Percentiles rank a stretch among this genome's conserved stretches.
These are phyloP conservation scores for Avena sativa DNA, from an alignment of 176 grass and related monocot species.

Conservation along the genomic window DNA sequence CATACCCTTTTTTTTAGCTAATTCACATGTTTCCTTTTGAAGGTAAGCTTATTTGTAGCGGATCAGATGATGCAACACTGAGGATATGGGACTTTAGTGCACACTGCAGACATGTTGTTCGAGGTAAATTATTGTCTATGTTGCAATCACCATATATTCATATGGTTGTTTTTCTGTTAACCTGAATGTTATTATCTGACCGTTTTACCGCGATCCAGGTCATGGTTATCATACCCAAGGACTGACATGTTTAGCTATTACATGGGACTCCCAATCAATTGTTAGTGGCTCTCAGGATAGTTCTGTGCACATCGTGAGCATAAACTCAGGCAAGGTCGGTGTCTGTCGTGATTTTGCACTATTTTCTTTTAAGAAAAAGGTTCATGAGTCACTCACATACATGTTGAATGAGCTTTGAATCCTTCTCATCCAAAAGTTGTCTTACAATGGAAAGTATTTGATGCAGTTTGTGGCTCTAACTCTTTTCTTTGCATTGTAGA, in stretches of 20 bases:
- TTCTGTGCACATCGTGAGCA: conserved; percentile 78
- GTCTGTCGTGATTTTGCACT: conserved; percentile 27
- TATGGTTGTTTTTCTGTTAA: conserved; percentile 17
- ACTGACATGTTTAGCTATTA: conserved; percentile 84
- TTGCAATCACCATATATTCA: conserved; percentile 20
- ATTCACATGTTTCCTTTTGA: conserved; percentile 41
- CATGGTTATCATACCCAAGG: conserved; percentile 85
- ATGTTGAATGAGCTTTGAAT: conserved; percentile 31
- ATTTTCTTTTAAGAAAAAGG: background rate
- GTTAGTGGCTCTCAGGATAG: conserved; percentile 80
- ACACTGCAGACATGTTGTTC: conserved; percentile 69
- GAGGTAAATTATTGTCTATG: conserved; percentile 50
- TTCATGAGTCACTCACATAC: conserved; percentile 11
- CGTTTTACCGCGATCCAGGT: conserved; percentile 47
- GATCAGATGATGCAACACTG: conserved; percentile 83
- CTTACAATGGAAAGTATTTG: conserved; percentile 15
- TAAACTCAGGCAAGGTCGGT: conserved; percentile 73
- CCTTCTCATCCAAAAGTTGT: conserved; percentile 27
- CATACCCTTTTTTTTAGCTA: conserved; percentile 13
- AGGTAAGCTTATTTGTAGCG: conserved; percentile 90
- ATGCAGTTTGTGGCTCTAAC: background rate
- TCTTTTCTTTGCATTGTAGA: background rate
- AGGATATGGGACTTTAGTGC: conserved; percentile 90
- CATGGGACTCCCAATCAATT: conserved; percentile 69
- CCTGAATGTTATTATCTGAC: conserved; percentile 1